Percentiles rank a stretch among this genome's conserved stretches.
phyloP scores from a whole-genome alignment of 2,329 filamentous ascomycete species.

The Fusarium vanettenii region DNA sequence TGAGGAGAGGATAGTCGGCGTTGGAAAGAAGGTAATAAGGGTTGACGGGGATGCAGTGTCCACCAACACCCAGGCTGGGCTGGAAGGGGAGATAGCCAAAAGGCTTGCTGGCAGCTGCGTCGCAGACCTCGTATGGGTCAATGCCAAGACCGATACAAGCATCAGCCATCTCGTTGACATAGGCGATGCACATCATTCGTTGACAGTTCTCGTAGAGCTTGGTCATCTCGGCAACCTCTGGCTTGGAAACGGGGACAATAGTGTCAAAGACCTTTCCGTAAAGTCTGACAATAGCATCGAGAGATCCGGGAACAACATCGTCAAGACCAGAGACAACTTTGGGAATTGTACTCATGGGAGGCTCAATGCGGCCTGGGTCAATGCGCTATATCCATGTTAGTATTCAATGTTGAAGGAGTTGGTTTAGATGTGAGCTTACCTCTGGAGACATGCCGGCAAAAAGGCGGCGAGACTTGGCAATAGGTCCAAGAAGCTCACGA shows the following conservation, averaged over 20 bases:
- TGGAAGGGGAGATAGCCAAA: constrained; percentile 63
- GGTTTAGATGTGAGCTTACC: constrained; percentile 4
- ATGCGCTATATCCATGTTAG: constrained; percentile 51
- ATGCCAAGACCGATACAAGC: constrained; percentile 58
- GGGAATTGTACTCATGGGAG: constrained; percentile 57
- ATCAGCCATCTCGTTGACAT: constrained; percentile 66
- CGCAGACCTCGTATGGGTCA: constrained; percentile 61
- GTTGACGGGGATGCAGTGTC: constrained; percentile 67
- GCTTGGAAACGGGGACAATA: constrained; percentile 59
- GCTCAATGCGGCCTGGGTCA: constrained; percentile 60
- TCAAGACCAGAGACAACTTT: constrained; percentile 66
- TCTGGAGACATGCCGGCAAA: constrained; percentile 62
- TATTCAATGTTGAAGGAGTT: background rate
- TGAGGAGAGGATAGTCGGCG: constrained; percentile 58
- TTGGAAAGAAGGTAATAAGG: constrained; percentile 63
- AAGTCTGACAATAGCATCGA: constrained; percentile 54
- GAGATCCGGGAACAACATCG: constrained; percentile 57
- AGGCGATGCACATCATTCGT: constrained; percentile 64
- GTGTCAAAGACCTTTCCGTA: constrained; percentile 59
- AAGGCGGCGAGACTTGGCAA: constrained; percentile 55
- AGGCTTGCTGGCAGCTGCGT: constrained; percentile 61
- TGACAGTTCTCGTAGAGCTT: constrained; percentile 69
- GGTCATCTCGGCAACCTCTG: constrained; percentile 67
- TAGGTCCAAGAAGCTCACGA: constrained; percentile 58
- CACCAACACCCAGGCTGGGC: constrained; percentile 62